A percentile compares a stretch with the other conserved stretches of the same genome.
Conservation (phyloP, 176 grass and related monocot species). For the Hyparrhenia diplandra region DNA sequence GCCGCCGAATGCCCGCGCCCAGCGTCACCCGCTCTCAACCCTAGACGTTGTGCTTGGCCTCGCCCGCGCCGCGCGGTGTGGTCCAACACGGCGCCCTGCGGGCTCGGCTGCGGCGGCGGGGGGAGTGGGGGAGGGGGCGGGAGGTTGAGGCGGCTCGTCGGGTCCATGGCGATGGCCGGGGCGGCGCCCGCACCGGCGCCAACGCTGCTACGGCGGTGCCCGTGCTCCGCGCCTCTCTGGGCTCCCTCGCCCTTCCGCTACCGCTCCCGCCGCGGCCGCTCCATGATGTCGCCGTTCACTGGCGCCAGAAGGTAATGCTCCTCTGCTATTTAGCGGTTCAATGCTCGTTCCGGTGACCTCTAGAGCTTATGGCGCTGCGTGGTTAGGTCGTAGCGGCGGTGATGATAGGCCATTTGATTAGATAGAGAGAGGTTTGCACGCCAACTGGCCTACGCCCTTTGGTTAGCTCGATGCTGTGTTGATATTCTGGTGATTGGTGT, state of each 20-base stretch:
- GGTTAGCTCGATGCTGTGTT: too few relatives aligned
- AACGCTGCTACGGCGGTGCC: constrained; percentile 30
- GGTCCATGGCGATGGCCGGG: constrained; percentile 43
- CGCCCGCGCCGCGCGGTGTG: constrained; percentile 5
- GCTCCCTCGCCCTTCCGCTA: constrained; percentile 20
- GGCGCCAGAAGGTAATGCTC: constrained; percentile 31
- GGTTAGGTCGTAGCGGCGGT: neutral
- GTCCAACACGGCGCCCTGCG: constrained; percentile 51
- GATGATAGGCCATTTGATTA: too few relatives aligned
- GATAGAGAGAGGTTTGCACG: too few relatives aligned
- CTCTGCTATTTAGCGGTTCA: neutral
- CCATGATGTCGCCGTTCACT: constrained; percentile 19
- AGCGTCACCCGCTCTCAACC: neutral
- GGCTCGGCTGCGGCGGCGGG: constrained; percentile 38
- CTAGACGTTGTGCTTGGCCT: neutral
- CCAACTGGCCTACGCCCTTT: too few relatives aligned
- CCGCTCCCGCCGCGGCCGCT: constrained; percentile 12
- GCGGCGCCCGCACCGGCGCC: constrained; percentile 29
- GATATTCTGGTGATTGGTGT: too few relatives aligned
- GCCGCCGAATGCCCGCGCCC: constrained; percentile 6
- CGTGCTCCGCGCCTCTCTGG: constrained; percentile 27
- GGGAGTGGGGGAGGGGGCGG: constrained; percentile 27
- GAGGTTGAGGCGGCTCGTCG: constrained; percentile 45
- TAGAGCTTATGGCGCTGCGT: neutral
- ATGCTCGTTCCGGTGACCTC: neutral